Evolutionary conservation across 75 land plant genomes (phyloP).

Genomic region (Isoetes taiwanensis): DNA sequence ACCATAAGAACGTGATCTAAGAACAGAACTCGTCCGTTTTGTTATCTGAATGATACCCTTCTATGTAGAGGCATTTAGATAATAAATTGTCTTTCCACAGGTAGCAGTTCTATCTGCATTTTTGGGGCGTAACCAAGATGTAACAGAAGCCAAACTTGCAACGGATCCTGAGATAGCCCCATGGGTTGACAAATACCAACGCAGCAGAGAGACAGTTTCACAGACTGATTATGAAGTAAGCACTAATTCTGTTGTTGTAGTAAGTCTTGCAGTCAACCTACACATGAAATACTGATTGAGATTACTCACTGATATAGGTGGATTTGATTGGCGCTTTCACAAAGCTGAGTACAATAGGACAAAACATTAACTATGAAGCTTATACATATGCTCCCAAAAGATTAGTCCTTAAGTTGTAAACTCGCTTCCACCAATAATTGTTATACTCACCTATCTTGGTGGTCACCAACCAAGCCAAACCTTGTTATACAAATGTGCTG

Average conservation of each 20-base stretch:
- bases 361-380: conserved; percentile 86
- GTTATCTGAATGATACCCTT: too few relatives aligned
- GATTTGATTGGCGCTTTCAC: conserved; percentile 85
- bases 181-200: conserved; percentile 91
- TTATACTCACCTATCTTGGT: too few relatives aligned
- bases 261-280: too few relatives aligned
- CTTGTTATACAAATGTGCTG: too few relatives aligned
- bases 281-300: too few relatives aligned
- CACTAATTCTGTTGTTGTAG: too few relatives aligned
- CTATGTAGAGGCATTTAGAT: too few relatives aligned
- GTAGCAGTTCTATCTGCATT: conserved; percentile 91
- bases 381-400: conserved; percentile 83
- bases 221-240: conserved; percentile 96
- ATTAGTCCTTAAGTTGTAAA: too few relatives aligned
- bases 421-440: too few relatives aligned
- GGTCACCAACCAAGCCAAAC: too few relatives aligned
- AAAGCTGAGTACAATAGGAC: conserved; percentile 66
- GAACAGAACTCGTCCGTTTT: too few relatives aligned
- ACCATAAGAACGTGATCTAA: background rate
- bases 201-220: conserved; percentile 84
- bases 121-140: conserved; percentile 69
- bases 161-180: conserved; percentile 71
- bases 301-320: conserved; percentile 77
- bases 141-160: conserved; percentile 61
- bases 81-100: conserved; percentile 32